Conservation (phyloP, 2,329 filamentous ascomycete genomes). For the Colletotrichum chrysophilum region DNA sequence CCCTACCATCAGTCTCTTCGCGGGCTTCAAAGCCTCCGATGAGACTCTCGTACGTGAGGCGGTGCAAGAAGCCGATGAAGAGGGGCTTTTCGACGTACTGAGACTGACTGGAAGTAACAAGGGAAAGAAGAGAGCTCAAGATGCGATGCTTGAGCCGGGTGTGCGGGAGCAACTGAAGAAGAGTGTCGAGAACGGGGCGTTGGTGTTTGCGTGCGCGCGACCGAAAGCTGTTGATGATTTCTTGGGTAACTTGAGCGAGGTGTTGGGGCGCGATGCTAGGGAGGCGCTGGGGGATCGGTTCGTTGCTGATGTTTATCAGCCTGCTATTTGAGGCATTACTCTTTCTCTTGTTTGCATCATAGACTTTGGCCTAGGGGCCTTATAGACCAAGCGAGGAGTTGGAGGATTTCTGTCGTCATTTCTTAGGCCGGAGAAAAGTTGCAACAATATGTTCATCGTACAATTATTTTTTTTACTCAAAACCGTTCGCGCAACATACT, state of each 20-base stretch:
- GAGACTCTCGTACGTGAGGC: slow-evolving; percentile 13
- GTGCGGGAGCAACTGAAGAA: slow-evolving; percentile 2
- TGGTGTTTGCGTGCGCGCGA: slow-evolving; percentile 20
- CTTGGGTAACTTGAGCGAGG: slow-evolving; percentile 9
- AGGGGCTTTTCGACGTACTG: slow-evolving; percentile 4
- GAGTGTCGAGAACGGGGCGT: slow-evolving; percentile 3
- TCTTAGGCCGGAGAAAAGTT: not conserved
- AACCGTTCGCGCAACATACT: not conserved
- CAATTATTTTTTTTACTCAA: not conserved
- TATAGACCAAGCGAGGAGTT: not conserved
- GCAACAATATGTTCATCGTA: not conserved
- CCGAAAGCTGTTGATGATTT: slow-evolving; percentile 17
- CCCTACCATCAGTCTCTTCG: slow-evolving; percentile 15
- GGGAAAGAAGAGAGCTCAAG: slow-evolving; percentile 13
- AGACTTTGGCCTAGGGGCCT: not conserved
- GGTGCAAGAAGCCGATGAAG: slow-evolving; percentile 9
- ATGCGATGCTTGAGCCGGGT: slow-evolving; percentile 13
- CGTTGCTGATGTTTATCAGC: slow-evolving; percentile 17
- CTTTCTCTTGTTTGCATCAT: not conserved
- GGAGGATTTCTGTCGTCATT: not conserved
- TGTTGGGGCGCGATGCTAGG: slow-evolving; percentile 12
- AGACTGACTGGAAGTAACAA: slow-evolving; percentile 1
- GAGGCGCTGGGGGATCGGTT: slow-evolving; percentile 18
- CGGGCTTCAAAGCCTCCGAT: slow-evolving; percentile 13
- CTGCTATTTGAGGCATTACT: not conserved